A percentile compares a stretch with the other conserved stretches of the same genome.
phyloP scores from a whole-genome alignment of 495 filamentous ascomycete species.

The Recurvomyces mirabilis region DNA sequence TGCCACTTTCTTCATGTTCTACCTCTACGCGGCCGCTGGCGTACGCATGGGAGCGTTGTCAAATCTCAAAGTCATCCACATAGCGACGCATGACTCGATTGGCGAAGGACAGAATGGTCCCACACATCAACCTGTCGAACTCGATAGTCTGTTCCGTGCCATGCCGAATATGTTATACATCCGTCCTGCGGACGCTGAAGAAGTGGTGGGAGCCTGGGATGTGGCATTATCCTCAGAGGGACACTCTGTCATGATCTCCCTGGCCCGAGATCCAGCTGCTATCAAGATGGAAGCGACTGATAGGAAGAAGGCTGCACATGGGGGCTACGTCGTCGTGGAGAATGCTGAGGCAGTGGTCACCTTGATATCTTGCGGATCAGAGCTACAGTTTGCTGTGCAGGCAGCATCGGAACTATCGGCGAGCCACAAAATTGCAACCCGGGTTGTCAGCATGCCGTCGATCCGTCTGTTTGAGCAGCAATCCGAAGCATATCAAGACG shows the following conservation, averaged over 20 bases:
- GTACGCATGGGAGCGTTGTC: conserved; percentile 51
- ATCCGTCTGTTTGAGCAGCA: conserved; percentile 44
- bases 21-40: conserved; percentile 44
- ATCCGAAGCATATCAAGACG: conserved; percentile 36
- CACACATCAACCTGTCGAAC: conserved; percentile 50
- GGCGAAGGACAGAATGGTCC: conserved; percentile 50
- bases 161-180: conserved; percentile 52
- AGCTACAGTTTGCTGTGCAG: conserved; percentile 38
- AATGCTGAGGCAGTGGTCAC: conserved; percentile 35
- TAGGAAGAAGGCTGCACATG: conserved; percentile 33
- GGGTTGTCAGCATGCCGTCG: conserved; percentile 46
- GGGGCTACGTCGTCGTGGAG: conserved; percentile 41
- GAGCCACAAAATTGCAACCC: conserved; percentile 31
- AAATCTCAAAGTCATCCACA: conserved; percentile 45
- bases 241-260: conserved; percentile 38
- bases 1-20: conserved; percentile 41
- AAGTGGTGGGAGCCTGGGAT: conserved; percentile 45
- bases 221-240: conserved; percentile 38
- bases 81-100: conserved; percentile 51
- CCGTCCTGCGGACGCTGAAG: conserved; percentile 45
- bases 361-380: conserved; percentile 38
- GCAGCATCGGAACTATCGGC: conserved; percentile 26
- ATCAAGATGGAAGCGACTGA: conserved; percentile 32
- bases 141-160: conserved; percentile 45
- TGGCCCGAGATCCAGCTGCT: conserved; percentile 36